Base-by-base conservation (phyloP, 768 basidiomycete genomes). In the Tricholoma sp. region DNA sequence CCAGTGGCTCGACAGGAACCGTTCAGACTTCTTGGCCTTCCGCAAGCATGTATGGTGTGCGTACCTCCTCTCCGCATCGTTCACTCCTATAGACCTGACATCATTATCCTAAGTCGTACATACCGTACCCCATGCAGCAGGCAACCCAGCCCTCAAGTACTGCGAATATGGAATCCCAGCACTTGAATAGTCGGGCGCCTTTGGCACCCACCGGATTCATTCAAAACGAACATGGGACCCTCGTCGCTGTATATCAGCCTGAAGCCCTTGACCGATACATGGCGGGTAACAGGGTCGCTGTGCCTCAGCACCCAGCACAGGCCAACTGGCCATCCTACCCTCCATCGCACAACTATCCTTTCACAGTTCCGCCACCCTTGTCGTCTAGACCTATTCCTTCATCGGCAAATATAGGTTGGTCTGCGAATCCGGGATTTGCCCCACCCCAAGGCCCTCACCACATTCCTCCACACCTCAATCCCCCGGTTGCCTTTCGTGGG, bases 211-310 rank as follows among this genome's bases (percentile, higher is more conserved):
- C 83, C 0, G 85, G 86, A 1, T 90, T 89, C 64, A 81, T 87
- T 54, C 86, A 88, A 59, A 83, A 84, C 55, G 85, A 88, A 55
- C 84, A 86, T 52, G 86, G 88, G 4, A 82, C 82, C n/a, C 74
- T 89, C 27, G 80, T 88, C 41, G 80, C 88, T 21, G 79, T 88
- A 31, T 89, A 90, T 65, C 80, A 79, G 22, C 83, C 83, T 3
- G 88, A 89, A 47, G 86, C 83, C 1, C 76, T 89, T 24, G 81
- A 86, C 60, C 81, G 83, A 54, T 89, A 89, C 62, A 83, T 89
- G 82, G 67, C 83, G 21, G 72, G 74, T 50, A 71, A 69, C 57
- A 75, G 74, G 24, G 56, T 63, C 12, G 39, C 61, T 10, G 55
- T 65, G 10, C 57, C 71, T 41, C 61, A 62, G 54, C 56, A 59